Conservation (phyloP, 495 filamentous ascomycete genomes). For the Aeminium ludgeri region DNA sequence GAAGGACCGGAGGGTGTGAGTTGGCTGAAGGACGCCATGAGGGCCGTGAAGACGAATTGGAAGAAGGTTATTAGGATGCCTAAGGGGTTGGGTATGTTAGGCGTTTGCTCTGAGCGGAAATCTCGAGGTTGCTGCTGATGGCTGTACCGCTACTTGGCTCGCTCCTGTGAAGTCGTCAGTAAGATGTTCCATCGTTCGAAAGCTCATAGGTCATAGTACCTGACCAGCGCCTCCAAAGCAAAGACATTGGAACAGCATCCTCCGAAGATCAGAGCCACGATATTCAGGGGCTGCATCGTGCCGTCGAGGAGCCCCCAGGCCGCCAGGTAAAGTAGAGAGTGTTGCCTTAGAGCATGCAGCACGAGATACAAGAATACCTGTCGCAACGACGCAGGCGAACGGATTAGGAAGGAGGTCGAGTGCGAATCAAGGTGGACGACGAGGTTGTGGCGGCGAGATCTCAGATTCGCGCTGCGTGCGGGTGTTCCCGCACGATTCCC, state of each 20-base stretch:
- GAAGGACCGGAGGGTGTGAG: slow-evolving; percentile 44
- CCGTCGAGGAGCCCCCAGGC: too few species aligned
- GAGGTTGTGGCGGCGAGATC: too few species aligned
- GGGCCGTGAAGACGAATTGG: slow-evolving; percentile 73
- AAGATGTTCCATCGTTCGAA: background rate
- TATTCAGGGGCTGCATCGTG: slow-evolving; percentile 31
- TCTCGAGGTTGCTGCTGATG: background rate
- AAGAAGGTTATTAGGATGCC: slow-evolving; percentile 84
- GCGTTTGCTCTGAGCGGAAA: background rate
- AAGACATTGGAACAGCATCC: slow-evolving; percentile 98
- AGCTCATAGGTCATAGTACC: slow-evolving; percentile 38
- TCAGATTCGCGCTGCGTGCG: too few species aligned
- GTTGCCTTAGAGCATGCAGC: too few species aligned
- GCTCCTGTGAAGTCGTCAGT: slow-evolving; percentile 17
- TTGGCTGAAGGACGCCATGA: slow-evolving; percentile 51
- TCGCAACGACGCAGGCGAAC: too few species aligned
- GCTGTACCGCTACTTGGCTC: slow-evolving; percentile 25
- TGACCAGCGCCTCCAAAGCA: slow-evolving; percentile 87
- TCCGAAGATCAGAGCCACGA: slow-evolving; percentile 83
- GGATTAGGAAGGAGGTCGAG: too few species aligned
- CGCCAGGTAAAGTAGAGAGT: too few species aligned
- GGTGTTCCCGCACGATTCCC: too few species aligned
- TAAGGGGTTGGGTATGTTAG: slow-evolving; percentile 19
- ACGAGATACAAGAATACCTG: too few species aligned
- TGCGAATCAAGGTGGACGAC: too few species aligned